phyloP scores from a whole-genome alignment of 768 basidiomycete genomes.

The Holtermannia corniformis region DNA sequence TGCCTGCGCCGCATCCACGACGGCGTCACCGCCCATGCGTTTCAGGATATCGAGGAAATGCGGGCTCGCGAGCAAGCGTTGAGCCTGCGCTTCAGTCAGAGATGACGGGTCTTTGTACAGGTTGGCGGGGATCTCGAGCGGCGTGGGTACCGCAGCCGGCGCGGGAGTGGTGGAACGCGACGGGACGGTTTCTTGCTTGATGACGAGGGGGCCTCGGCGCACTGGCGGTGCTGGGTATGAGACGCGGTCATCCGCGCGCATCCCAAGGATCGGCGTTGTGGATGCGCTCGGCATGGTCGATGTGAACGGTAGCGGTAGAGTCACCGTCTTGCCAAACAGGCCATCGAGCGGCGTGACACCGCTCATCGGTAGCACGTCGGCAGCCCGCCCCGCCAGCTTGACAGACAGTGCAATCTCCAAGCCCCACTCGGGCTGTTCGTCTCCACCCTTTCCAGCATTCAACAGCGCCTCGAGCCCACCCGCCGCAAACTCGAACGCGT shows the following conservation, averaged over 20 bases:
- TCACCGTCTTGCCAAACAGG: background rate
- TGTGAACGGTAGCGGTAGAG: too few species aligned
- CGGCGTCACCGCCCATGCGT: constrained; percentile 16
- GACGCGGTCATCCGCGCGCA: background rate
- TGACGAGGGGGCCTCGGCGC: too few species aligned
- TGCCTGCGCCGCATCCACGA: constrained; percentile 9
- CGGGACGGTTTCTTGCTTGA: background rate
- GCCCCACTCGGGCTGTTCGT: constrained; percentile 24
- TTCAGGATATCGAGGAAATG: constrained; percentile 29
- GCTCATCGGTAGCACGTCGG: background rate
- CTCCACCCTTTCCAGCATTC: background rate
- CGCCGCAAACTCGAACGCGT: constrained; percentile 5
- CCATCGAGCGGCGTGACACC: background rate
- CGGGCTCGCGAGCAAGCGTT: constrained; percentile 22
- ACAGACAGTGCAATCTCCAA: constrained; percentile 27
- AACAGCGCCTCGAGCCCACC: constrained; percentile 22
- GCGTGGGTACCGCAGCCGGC: constrained; percentile 12
- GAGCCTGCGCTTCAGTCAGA: constrained; percentile 30
- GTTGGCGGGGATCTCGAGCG: constrained; percentile 22
- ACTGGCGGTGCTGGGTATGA: background rate
- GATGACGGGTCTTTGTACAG: constrained; percentile 21
- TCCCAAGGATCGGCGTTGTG: too few species aligned
- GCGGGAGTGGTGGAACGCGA: background rate
- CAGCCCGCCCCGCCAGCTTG: constrained; percentile 1
- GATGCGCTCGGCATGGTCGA: too few species aligned